Percentiles rank a stretch among this genome's conserved stretches.
Evolutionary conservation across 768 basidiomycete species (phyloP).

Genomic region (Calocera viscosa): DNA sequence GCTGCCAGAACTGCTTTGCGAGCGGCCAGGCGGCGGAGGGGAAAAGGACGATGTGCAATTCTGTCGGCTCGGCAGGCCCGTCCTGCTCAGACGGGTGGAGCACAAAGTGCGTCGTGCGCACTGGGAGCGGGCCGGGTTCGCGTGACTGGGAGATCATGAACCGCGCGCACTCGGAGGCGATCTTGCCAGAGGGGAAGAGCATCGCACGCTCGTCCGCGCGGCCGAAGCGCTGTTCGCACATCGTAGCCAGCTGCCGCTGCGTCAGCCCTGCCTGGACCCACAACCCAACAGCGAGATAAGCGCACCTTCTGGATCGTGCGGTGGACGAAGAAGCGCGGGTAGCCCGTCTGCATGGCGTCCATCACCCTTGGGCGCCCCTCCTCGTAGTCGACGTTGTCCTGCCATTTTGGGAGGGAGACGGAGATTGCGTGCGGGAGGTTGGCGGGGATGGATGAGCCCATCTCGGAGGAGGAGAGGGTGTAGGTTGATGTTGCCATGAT

Average conservation of each 20-base stretch:
- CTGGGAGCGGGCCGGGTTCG: slow-evolving; percentile 24
- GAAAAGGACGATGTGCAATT: slow-evolving; percentile 76
- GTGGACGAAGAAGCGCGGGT: slow-evolving; percentile 92
- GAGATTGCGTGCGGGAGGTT: slow-evolving; percentile 71
- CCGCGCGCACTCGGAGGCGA: slow-evolving; percentile 61
- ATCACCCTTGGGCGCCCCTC: slow-evolving; percentile 72
- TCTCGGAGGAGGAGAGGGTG: neutral
- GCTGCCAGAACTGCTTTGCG: slow-evolving; percentile 94
- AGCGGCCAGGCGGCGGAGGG: slow-evolving; percentile 44
- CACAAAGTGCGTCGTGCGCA: slow-evolving; percentile 14
- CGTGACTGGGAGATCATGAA: slow-evolving; percentile 50
- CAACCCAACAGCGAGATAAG: neutral
- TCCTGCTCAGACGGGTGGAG: slow-evolving; percentile 11
- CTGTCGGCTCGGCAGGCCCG: slow-evolving; percentile 30
- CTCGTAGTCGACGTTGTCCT: slow-evolving; percentile 83
- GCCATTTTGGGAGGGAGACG: slow-evolving; percentile 89
- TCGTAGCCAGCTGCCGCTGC: slow-evolving; percentile 49
- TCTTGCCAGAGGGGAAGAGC: slow-evolving; percentile 58
- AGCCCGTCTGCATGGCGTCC: slow-evolving; percentile 73
- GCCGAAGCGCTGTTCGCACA: slow-evolving; percentile 72
- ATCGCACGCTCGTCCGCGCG: slow-evolving; percentile 58
- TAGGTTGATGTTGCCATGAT: neutral
- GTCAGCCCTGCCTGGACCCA: neutral
- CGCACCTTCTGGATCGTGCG: slow-evolving; percentile 68
- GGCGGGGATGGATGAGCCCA: slow-evolving; percentile 23